Percentiles rank a stretch among this genome's conserved stretches.
These are phyloP conservation scores for Paragyromitra xinjiangensis DNA, from an alignment of 495 filamentous ascomycete genomes.

Conservation along the genomic window DNA sequence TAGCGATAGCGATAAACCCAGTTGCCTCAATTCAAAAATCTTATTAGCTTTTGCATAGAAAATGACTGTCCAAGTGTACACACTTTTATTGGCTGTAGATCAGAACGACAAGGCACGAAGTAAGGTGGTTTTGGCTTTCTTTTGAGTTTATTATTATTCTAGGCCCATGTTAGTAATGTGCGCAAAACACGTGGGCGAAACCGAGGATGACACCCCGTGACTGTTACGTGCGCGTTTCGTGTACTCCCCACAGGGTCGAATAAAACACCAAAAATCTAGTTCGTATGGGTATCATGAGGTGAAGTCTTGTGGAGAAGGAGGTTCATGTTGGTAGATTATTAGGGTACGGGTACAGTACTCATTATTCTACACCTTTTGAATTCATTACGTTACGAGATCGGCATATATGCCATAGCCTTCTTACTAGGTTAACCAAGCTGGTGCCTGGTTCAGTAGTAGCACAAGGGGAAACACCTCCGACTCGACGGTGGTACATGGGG, in stretches of 20 bases:
- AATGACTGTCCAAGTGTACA: neutral
- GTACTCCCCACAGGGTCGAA: neutral
- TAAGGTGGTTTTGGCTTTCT: neutral
- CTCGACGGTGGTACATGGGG: constrained; percentile 16
- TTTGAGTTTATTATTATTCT: neutral
- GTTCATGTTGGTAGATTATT: constrained; percentile 8
- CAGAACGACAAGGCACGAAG: constrained; percentile 19
- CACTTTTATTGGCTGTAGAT: constrained; percentile 4
- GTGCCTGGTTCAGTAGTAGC: constrained; percentile 28
- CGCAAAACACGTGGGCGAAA: constrained; percentile 1
- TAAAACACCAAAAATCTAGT: neutral
- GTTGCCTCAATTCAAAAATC: too few relatives aligned
- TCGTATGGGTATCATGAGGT: constrained; percentile 6
- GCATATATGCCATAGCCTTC: constrained; percentile 35
- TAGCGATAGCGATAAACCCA: too few relatives aligned
- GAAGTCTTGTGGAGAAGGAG: neutral
- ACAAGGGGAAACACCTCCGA: constrained; percentile 22
- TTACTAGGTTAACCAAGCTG: constrained; percentile 23
- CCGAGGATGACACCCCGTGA: neutral
- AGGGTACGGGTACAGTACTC: constrained; percentile 5
- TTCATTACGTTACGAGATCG: constrained; percentile 6
- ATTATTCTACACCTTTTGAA: neutral
- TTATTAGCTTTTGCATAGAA: too few relatives aligned
- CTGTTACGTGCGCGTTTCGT: constrained; percentile 2
- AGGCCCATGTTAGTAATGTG: constrained; percentile 18